Evolutionary conservation across 805 yeast species (phyloP).

Genomic region (Lipomyces chichibuensis): DNA sequence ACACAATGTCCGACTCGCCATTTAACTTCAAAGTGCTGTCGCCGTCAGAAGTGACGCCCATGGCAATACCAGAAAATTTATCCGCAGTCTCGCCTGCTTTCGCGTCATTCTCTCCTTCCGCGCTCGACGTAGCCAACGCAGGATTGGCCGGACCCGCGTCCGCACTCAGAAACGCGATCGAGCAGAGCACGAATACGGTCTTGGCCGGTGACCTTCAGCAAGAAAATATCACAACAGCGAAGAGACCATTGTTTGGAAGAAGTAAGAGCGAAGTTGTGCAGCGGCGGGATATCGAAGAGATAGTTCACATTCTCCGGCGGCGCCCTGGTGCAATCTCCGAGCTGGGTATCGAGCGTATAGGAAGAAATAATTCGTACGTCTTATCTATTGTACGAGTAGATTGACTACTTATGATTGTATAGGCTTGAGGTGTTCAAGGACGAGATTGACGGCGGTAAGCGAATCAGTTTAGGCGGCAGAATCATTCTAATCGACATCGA

Average conservation of each 20-base stretch:
- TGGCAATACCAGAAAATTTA: slow-evolving; percentile 23
- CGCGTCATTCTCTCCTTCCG: slow-evolving; percentile 22
- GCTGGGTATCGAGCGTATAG: slow-evolving; percentile 44
- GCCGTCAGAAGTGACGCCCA: slow-evolving; percentile 25
- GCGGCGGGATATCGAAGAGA: slow-evolving; percentile 24
- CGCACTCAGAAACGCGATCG: slow-evolving; percentile 3
- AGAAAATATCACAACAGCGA: not conserved
- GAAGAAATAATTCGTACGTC: slow-evolving; percentile 39
- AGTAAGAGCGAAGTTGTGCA: slow-evolving; percentile 15
- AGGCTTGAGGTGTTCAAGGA: slow-evolving; percentile 48
- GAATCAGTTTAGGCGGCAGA: slow-evolving; percentile 47
- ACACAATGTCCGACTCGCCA: slow-evolving; percentile 25
- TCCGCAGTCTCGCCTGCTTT: slow-evolving; percentile 19
- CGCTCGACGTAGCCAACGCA: slow-evolving; percentile 5
- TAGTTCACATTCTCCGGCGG: slow-evolving; percentile 38
- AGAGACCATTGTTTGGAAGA: slow-evolving; percentile 20
- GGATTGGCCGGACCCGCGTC: not conserved
- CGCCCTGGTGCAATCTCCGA: slow-evolving; percentile 46
- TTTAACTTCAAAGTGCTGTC: slow-evolving; percentile 26
- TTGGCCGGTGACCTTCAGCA: not conserved
- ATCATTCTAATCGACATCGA: slow-evolving; percentile 46
- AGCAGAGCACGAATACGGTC: not conserved
- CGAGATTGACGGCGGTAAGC: slow-evolving; percentile 39
- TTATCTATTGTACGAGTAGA: not conserved
- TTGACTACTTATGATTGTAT: slow-evolving; percentile 30